A percentile compares a stretch with the other conserved stretches of the same genome.
These are phyloP conservation scores for Scytalidium lignicola DNA, from an alignment of 2,329 filamentous ascomycete genomes.

Conservation along the genomic window DNA sequence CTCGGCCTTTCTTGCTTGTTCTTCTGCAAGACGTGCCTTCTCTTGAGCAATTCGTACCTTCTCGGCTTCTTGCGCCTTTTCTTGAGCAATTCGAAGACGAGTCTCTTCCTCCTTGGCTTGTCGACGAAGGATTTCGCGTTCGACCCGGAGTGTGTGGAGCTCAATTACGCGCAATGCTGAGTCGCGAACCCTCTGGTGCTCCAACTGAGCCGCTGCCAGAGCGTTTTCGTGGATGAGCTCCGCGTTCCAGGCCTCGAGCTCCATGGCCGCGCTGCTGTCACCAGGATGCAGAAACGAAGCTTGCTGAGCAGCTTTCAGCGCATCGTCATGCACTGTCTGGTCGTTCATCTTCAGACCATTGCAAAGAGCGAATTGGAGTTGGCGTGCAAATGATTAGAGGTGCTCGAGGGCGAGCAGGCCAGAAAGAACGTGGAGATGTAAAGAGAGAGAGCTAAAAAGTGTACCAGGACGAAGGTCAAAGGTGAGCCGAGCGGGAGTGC, in stretches of 20 bases:
- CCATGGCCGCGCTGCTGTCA: neutral
- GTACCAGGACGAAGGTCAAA: neutral
- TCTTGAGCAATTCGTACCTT: constrained; percentile 16
- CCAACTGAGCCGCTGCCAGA: constrained; percentile 57
- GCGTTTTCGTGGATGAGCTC: constrained; percentile 40
- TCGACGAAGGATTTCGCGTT: constrained; percentile 21
- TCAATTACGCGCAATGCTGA: constrained; percentile 44
- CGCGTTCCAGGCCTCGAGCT: constrained; percentile 13
- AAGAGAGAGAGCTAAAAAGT: neutral
- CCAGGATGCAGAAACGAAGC: neutral
- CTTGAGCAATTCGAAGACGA: constrained; percentile 24
- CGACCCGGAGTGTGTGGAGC: constrained; percentile 41
- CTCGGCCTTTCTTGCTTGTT: neutral
- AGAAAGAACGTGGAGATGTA: neutral
- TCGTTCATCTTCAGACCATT: neutral
- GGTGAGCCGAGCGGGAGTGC: neutral
- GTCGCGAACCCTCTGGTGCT: constrained; percentile 60
- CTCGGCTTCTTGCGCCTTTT: constrained; percentile 43
- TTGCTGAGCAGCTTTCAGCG: neutral
- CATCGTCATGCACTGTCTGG: neutral
- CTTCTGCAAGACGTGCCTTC: constrained; percentile 5
- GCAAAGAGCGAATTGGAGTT: neutral
- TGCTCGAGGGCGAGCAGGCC: neutral
- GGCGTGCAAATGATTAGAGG: neutral
- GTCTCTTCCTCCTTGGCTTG: constrained; percentile 14